Conservation (phyloP, 139 green algal species). For the Volvox africanus region DNA sequence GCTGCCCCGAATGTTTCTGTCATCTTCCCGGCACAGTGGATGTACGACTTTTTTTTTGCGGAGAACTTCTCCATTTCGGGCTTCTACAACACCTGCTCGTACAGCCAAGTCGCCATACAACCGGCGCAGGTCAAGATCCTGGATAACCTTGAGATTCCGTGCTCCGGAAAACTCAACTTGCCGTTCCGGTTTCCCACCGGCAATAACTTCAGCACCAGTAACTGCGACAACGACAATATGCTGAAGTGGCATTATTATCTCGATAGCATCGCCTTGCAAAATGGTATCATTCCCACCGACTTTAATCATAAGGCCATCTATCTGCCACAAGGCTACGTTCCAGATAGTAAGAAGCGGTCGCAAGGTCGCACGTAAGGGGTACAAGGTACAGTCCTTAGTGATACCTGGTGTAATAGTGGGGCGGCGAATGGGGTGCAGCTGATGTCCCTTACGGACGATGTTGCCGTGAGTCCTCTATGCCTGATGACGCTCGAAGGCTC, state of each 20-base stretch:
- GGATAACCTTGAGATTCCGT: background rate
- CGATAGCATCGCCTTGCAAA: background rate
- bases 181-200: background rate
- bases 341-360: background rate
- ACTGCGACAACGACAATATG: background rate
- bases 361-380: background rate
- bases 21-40: background rate
- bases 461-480: too few species aligned
- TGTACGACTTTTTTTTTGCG: background rate
- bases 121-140: background rate
- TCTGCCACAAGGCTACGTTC: background rate
- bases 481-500: too few species aligned
- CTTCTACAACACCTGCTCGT: conserved; percentile 19
- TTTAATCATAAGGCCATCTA: background rate
- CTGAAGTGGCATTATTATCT: conserved; percentile 24
- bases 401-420: too few species aligned
- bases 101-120: background rate
- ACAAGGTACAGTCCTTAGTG: too few species aligned
- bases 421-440: too few species aligned
- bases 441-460: too few species aligned
- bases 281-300: background rate
- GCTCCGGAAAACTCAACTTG: background rate
- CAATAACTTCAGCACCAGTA: background rate
- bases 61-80: background rate
- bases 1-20: too few species aligned